Percentiles rank a stretch among this genome's conserved stretches.
phyloP scores from a whole-genome alignment of 1,284 basidiomycete genomes.

The Ganoderma sinense region DNA sequence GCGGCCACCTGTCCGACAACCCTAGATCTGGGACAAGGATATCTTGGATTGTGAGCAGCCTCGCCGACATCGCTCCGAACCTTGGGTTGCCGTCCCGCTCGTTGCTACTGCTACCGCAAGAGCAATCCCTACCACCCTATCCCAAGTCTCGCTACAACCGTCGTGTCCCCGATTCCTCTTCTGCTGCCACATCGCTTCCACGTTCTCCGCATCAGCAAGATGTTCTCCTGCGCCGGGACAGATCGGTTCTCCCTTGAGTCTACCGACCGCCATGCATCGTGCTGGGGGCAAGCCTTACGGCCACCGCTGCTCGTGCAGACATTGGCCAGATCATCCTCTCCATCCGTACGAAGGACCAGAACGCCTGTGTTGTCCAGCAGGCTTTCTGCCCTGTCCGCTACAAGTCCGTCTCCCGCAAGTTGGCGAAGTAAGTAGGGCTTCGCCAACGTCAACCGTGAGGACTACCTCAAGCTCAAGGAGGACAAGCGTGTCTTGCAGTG shows the following conservation, averaged over 20 bases:
- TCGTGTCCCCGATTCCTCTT: constrained; percentile 99
- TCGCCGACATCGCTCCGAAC: constrained; percentile 12
- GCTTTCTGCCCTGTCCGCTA: constrained; percentile 97
- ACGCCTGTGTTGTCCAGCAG: constrained; percentile 92
- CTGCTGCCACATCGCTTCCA: constrained; percentile 97
- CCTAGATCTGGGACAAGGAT: constrained; percentile 83
- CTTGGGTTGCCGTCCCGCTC: constrained; percentile 96
- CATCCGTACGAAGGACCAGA: constrained; percentile 91
- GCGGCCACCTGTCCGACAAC: constrained; percentile 12
- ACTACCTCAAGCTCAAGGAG: constrained; percentile 90
- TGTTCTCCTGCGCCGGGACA: constrained; percentile 98
- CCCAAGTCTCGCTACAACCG: constrained; percentile 97
- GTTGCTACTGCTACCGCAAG: constrained; percentile 98
- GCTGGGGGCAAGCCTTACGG: constrained; percentile 99
- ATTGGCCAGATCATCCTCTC: constrained; percentile 98
- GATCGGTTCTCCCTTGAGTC: constrained; percentile 80
- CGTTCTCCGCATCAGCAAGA: constrained; percentile 99
- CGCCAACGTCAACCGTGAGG: constrained; percentile 92
- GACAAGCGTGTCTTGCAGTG: constrained; percentile 89
- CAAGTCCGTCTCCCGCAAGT: constrained; percentile 99
- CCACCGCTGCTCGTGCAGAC: constrained; percentile 90
- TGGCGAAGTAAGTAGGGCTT: too few relatives aligned
- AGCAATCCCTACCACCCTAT: constrained; percentile 83
- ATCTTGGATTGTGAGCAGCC: constrained; percentile 66
- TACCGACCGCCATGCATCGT: constrained; percentile 99